Evolutionary conservation across 2,329 filamentous ascomycete species (phyloP), one percentile per base, ranked within the genome.

Genomic region (Pseudocercospora macadamiae): DNA sequence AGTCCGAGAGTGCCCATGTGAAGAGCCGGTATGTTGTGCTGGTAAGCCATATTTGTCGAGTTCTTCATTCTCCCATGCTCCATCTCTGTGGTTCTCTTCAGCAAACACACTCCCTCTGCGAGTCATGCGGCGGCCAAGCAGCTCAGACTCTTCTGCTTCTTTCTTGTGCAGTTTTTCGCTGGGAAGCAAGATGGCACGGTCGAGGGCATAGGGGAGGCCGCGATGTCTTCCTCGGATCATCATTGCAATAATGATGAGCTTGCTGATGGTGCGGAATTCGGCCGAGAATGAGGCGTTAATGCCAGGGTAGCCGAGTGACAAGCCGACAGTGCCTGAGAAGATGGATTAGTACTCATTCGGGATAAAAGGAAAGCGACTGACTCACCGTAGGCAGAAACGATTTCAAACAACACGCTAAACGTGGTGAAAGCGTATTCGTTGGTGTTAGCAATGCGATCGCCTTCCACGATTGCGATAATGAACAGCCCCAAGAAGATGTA

Each of bases 401-500:
- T 86, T 72, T 96, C 92, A 68, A 96, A 96, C 2, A 96, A 80
- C 6, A 85, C 74, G 45, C 74, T 73, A 69, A 82, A 82, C 58
- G 80, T 76, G 5, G 76, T 79, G 70, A 82, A 82, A 7, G 75
- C 71, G 61, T 79, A 79, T 52, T 86, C 77, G 59, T 87, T 79
- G 21, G 74, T 77, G 66, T 83, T 83, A 70, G 89, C 80, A 10
- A 99, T 80, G 14, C 87, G 85, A 6, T 69, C 57, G 3, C 92
- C 93, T 77, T 99, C 96, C 26, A 90, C 87, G 68, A 99, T 96
- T 61, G 89, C 83, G 69, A 99, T 89, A 72, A 97, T 85, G 77
- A 99, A 99, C 67, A 96, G 86, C 0, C 95, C 95, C 19, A 97
- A 74, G 71, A 96, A 96, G 58, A 99, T 89, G 70, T 92, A 99